These are phyloP conservation scores for Mediolabrus comicus DNA, from an alignment of 108 stramenopile species.

Conservation along the genomic window DNA sequence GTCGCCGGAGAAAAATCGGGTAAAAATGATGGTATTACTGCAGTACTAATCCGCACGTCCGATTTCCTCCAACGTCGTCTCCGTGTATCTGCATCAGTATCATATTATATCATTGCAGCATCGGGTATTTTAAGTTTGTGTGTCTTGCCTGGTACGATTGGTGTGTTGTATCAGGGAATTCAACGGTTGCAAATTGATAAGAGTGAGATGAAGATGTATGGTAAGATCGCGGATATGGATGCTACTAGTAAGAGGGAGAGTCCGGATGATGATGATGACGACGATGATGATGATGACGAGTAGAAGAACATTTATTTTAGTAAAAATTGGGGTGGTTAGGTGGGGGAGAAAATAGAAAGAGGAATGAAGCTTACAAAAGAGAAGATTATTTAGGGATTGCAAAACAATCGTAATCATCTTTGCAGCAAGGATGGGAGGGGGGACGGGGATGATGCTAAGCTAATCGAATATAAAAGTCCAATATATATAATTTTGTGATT, in stretches of 20 bases:
- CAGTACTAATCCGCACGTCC: slow-evolving; percentile 14
- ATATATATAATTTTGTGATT: too few species aligned
- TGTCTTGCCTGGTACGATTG: slow-evolving; percentile 27
- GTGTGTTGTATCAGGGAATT: slow-evolving; percentile 36
- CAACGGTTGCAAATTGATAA: slow-evolving; percentile 45
- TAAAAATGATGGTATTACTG: slow-evolving; percentile 29
- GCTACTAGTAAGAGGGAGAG: slow-evolving; percentile 16
- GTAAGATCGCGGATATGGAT: slow-evolving; percentile 39
- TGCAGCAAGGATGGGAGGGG: too few species aligned
- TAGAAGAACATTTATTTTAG: not conserved
- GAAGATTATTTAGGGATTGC: not conserved
- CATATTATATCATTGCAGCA: slow-evolving; percentile 41
- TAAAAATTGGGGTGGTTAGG: too few species aligned
- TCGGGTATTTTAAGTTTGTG: slow-evolving; percentile 16
- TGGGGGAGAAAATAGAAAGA: too few species aligned
- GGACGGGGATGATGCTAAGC: too few species aligned
- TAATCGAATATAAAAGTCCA: too few species aligned
- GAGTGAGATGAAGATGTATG: slow-evolving; percentile 55
- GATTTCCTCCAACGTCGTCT: slow-evolving; percentile 25
- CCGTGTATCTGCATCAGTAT: slow-evolving; percentile 8
- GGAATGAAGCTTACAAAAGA: not conserved
- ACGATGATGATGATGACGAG: not conserved
- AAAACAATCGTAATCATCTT: too few species aligned
- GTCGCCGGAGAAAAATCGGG: not conserved
- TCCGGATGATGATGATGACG: not conserved